Conservation (phyloP, 2,329 filamentous ascomycete species). For the Lanzia echinophila region DNA sequence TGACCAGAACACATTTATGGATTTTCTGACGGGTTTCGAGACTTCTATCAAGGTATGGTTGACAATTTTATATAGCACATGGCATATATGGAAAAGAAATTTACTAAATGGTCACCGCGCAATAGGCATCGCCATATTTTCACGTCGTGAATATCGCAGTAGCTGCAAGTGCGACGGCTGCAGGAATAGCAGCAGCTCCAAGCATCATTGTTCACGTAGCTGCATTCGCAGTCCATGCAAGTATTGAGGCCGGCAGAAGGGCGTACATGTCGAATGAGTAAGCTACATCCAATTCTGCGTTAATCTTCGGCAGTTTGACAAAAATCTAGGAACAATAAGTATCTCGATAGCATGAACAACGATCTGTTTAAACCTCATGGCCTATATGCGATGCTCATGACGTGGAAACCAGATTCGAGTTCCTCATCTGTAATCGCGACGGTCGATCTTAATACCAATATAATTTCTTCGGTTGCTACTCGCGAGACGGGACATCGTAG, state of each 20-base stretch:
- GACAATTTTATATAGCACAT: background rate
- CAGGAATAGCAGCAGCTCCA: constrained; percentile 31
- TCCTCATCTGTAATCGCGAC: constrained; percentile 14
- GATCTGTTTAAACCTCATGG: constrained; percentile 51
- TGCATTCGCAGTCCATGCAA: constrained; percentile 4
- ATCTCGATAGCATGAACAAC: constrained; percentile 49
- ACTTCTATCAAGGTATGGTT: constrained; percentile 1
- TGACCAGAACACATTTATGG: constrained; percentile 41
- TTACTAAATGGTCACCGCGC: too few species aligned
- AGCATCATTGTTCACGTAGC: constrained; percentile 30
- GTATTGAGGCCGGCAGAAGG: constrained; percentile 4
- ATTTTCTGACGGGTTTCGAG: constrained; percentile 43
- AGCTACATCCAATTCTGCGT: constrained; percentile 35
- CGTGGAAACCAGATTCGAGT: constrained; percentile 39
- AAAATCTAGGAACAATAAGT: constrained; percentile 38
- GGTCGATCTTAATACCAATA: constrained; percentile 33
- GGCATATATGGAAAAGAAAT: background rate
- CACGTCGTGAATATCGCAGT: constrained; percentile 36
- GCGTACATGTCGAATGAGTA: constrained; percentile 9
- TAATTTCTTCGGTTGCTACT: constrained; percentile 30
- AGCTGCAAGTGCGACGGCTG: constrained; percentile 12
- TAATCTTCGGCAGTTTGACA: constrained; percentile 37
- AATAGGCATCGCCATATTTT: constrained; percentile 34
- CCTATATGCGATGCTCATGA: constrained; percentile 48
- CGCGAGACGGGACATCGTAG: constrained; percentile 19